Evolutionary conservation across 106 monocot species (phyloP).

Genomic region (Dioscorea dumetorum): DNA sequence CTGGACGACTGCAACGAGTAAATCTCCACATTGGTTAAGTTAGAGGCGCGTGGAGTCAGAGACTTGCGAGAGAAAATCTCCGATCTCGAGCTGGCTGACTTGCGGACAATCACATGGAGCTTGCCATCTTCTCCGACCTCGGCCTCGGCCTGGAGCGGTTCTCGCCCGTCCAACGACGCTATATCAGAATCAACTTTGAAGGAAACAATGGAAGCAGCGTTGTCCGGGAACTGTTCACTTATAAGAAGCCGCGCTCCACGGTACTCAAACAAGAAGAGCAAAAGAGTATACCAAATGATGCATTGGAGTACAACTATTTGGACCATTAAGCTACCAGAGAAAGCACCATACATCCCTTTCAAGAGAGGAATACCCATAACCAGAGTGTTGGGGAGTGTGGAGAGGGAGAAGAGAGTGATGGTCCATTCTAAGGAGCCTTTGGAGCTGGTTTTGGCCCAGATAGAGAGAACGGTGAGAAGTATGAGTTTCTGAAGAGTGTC

Average conservation of each 20-base stretch:
- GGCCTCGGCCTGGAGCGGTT: constrained; percentile 46
- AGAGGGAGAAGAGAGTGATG: constrained; percentile 24
- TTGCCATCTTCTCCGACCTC: constrained; percentile 44
- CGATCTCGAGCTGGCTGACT: constrained; percentile 20
- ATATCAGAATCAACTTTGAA: constrained; percentile 48
- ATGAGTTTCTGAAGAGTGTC: no score
- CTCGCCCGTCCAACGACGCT: constrained; percentile 31
- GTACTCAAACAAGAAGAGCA: neutral
- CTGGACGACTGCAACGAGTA: constrained; percentile 9
- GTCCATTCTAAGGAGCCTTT: no score
- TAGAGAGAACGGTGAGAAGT: no score
- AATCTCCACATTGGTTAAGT: constrained; percentile 42
- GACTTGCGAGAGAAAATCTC: constrained; percentile 22
- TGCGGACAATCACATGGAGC: constrained; percentile 35
- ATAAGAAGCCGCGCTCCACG: constrained; percentile 36
- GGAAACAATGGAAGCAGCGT: constrained; percentile 34
- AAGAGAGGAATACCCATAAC: constrained; percentile 52
- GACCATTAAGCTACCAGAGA: constrained; percentile 32
- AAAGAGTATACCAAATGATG: no score
- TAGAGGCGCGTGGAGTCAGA: constrained; percentile 41
- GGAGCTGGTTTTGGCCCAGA: no score
- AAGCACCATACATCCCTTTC: constrained; percentile 45
- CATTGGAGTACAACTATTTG: no score
- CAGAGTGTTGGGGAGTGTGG: constrained; percentile 27
- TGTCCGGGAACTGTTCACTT: constrained; percentile 50